Conservation (phyloP, 805 yeast genomes). For the Saitoella complicata region DNA sequence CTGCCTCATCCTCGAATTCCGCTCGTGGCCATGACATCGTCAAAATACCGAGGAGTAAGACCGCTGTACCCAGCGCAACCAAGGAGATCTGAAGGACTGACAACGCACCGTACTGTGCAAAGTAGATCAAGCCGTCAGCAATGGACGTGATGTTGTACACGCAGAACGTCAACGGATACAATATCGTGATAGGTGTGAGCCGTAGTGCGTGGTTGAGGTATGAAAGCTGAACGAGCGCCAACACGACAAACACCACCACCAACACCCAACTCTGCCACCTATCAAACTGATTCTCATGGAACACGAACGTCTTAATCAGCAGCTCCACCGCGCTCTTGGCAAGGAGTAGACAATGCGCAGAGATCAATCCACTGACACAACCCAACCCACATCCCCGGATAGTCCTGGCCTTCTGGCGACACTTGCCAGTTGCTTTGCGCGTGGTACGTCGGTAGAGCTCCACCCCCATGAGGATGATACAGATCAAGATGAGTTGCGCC, state of each 20-base stretch:
- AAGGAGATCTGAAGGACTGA: too few relatives aligned
- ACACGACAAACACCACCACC: conserved; percentile 35
- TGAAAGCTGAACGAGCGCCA: conserved; percentile 57
- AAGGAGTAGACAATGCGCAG: conserved; percentile 71
- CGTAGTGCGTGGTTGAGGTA: conserved; percentile 61
- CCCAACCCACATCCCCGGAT: conserved; percentile 51
- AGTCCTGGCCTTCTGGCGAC: conserved; percentile 17
- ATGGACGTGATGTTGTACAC: conserved; percentile 59
- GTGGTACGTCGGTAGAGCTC: conserved; percentile 9
- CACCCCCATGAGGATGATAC: conserved; percentile 3
- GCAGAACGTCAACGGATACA: conserved; percentile 76
- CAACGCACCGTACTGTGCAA: too few relatives aligned
- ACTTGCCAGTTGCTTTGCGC: conserved; percentile 12
- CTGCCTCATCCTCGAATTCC: too few relatives aligned
- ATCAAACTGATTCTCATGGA: conserved; percentile 25
- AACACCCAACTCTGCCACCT: conserved; percentile 34
- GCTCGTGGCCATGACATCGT: too few relatives aligned
- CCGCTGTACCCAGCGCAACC: too few relatives aligned
- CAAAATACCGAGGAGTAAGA: too few relatives aligned
- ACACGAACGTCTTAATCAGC: conserved; percentile 29
- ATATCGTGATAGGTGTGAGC: conserved; percentile 52
- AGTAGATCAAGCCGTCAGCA: conserved; percentile 46
- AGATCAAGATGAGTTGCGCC: conserved; percentile 17
- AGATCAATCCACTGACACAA: conserved; percentile 51
- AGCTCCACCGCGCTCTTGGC: conserved; percentile 77